phyloP scores from a whole-genome alignment of 345 rosid genomes.

The Corchorus capsularis region DNA sequence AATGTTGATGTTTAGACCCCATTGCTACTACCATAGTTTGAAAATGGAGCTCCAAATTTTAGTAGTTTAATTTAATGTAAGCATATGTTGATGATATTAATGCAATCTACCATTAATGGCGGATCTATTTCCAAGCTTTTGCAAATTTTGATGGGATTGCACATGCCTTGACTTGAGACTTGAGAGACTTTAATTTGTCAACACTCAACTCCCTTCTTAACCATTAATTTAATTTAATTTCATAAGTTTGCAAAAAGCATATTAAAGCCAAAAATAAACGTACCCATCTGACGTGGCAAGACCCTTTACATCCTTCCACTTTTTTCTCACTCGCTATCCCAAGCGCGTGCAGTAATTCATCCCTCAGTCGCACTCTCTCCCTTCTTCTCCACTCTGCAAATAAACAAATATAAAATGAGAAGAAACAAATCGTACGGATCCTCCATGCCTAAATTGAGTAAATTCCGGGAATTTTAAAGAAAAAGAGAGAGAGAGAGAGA shows the following conservation, averaged over 20 bases:
- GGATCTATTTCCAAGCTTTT: no score
- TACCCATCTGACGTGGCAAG: not conserved
- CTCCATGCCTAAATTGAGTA: not conserved
- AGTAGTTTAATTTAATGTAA: not conserved
- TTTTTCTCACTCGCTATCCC: conserved; percentile 11
- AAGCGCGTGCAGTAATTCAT: not conserved
- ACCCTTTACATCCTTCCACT: not conserved
- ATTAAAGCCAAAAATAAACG: not conserved
- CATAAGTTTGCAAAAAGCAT: not conserved
- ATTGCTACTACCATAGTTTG: not conserved
- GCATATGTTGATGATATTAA: no score
- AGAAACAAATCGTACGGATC: not conserved
- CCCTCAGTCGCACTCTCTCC: not conserved
- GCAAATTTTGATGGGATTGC: no score
- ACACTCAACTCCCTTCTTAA: no score
- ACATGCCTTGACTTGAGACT: no score
- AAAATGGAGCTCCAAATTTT: not conserved
- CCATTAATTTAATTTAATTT: no score
- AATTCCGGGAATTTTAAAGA: not conserved
- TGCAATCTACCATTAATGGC: no score
- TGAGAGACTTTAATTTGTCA: no score
- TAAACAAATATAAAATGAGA: no score
- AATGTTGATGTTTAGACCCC: not conserved
- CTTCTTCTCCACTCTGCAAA: not conserved
- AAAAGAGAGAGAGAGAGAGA: not conserved